Conservation (phyloP, 1,284 basidiomycete genomes). For the Neotropicomus parvogracilis region DNA sequence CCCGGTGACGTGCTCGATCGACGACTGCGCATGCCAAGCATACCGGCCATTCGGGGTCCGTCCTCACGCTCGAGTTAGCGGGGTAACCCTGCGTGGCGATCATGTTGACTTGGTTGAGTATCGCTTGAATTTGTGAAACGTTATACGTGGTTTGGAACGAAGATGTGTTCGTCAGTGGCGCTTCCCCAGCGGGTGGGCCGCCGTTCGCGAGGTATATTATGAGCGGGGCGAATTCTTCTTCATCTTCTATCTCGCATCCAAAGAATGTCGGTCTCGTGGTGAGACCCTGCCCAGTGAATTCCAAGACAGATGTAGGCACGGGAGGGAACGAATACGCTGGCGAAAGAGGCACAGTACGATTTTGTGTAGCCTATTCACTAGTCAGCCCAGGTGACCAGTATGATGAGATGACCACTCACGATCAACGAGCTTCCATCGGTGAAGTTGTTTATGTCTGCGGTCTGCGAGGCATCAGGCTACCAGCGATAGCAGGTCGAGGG, state of each 20-base stretch:
- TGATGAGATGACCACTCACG: conserved; percentile 29
- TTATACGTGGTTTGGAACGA: conserved; percentile 36
- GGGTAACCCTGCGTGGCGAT: conserved; percentile 36
- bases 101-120: conserved; percentile 40
- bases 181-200: conserved; percentile 39
- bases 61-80: background rate
- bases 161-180: conserved; percentile 41
- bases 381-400: too few species aligned
- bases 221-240: conserved; percentile 30
- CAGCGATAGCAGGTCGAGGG: background rate
- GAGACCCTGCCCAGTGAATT: conserved; percentile 37
- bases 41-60: background rate
- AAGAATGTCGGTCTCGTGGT: conserved; percentile 43
- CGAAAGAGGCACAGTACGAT: conserved; percentile 38
- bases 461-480: conserved; percentile 20
- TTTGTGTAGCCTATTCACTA: conserved; percentile 35
- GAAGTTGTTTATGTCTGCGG: conserved; percentile 33
- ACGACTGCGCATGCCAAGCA: conserved; percentile 36
- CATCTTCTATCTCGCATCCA: conserved; percentile 35
- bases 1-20: too few species aligned
- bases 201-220: conserved; percentile 43
- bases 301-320: conserved; percentile 32
- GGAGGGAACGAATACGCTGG: conserved; percentile 41
- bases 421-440: conserved; percentile 41
- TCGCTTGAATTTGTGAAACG: conserved; percentile 33